These are phyloP conservation scores for Umbelopsis sp. DNA, from an alignment of 192 early-diverging fungal species.

Conservation along the genomic window DNA sequence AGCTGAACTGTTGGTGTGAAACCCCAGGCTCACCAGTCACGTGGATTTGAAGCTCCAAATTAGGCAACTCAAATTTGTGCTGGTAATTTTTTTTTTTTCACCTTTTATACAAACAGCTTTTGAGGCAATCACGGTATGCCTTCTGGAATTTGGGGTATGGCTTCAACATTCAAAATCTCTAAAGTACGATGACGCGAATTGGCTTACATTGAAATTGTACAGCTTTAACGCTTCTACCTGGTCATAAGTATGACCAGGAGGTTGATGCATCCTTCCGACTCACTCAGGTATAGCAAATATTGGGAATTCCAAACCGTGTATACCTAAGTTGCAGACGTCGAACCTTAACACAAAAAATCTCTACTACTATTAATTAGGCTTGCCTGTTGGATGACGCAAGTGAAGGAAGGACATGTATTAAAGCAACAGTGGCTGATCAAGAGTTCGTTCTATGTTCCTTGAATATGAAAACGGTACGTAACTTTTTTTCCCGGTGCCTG, in stretches of 20 bases:
- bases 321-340: background rate
- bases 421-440: background rate
- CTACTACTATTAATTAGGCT: background rate
- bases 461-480: background rate
- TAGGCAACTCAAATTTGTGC: background rate
- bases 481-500: too few relatives aligned
- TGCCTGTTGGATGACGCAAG: background rate
- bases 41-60: background rate
- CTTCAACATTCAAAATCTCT: background rate
- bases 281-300: background rate
- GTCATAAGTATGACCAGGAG: background rate
- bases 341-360: background rate
- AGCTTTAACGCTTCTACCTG: background rate
- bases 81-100: conserved; percentile 5
- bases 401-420: background rate
- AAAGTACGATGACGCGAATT: background rate
- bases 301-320: background rate
- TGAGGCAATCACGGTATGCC: background rate
- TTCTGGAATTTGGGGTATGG: conserved; percentile 4
- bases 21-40: background rate
- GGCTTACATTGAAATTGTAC: background rate
- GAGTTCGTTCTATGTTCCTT: conserved; percentile 2
- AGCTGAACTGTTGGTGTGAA: background rate
- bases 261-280: conserved; percentile 9
- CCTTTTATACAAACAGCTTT: background rate